Conservation (phyloP, 768 basidiomycete species). For the Pleurotus ostreatus region DNA sequence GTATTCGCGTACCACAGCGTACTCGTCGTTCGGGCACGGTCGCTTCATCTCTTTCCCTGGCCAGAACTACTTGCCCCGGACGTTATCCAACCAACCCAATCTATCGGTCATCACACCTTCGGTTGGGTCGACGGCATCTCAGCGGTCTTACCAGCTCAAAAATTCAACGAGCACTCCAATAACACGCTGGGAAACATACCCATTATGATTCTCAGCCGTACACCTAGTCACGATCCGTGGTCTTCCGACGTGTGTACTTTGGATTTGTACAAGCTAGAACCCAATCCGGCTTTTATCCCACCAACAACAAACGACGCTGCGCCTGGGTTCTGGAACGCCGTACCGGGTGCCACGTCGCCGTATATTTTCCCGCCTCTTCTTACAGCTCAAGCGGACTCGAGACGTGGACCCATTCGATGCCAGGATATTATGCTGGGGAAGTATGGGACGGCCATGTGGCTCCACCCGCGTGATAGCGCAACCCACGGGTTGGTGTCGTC, state of each 20-base stretch:
- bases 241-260: conserved; percentile 40
- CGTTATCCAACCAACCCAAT: conserved; percentile 15
- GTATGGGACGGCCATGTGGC: conserved; percentile 59
- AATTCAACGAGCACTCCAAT: conserved; percentile 1
- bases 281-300: conserved; percentile 26
- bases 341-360: conserved; percentile 15
- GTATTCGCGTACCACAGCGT: conserved; percentile 41
- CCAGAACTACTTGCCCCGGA: conserved; percentile 30
- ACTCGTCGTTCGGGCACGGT: conserved; percentile 57
- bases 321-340: not conserved
- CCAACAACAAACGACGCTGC: not conserved
- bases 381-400: conserved; percentile 29
- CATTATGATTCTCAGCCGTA: conserved; percentile 49
- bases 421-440: conserved; percentile 48
- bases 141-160: conserved; percentile 21
- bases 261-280: conserved; percentile 46
- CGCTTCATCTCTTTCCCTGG: conserved; percentile 50
- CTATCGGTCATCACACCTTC: conserved; percentile 46
- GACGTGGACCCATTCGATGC: conserved; percentile 51
- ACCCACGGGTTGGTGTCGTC: conserved; percentile 30
- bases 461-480: conserved; percentile 49
- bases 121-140: conserved; percentile 67
- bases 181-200: not conserved
- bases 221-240: conserved; percentile 63
- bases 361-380: conserved; percentile 49